Base-by-base conservation (phyloP, 208 protist species). In the Novymonas esmeraldas region DNA sequence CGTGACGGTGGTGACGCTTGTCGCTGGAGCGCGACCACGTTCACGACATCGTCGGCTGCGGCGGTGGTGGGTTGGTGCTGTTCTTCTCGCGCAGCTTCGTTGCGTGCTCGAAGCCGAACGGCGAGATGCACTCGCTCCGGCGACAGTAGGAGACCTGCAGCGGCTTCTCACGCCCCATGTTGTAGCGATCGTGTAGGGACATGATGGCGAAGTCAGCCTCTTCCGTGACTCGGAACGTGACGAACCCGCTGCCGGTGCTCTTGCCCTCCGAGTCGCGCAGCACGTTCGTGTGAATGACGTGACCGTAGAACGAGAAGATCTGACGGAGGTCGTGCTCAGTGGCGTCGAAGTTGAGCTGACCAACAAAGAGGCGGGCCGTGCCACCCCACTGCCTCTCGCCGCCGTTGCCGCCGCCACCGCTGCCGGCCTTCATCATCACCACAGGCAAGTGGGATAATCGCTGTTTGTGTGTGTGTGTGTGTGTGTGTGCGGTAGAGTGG, bases 131-230 rank as follows among this genome's bases (percentile, higher is more conserved):
- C 33, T 90, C 82, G 20, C 76, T 87, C 42, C 73, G 77, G 20
- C 70, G 73, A 60, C 84, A 89, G 77, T 93, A 93, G 5, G 79
- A 85, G 36, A 93, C 87, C 70, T 93, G 87, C 55, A 90, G 78
- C 34, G 82, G 81, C 60, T 83, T 83, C n/a, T 89, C 87, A 10
- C 84, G 72, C n/a, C 81, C 84, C 87, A 93, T 90, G 61, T 79
- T 82, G 73, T 89, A 90, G 14, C 67, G 74, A 48, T 82, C 71
- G 51, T 94, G 88, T 49, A 91, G 66, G 1, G 82, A 78, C 52
- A 80, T 70, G 46, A 94, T 94, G 14, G 84, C 88, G 31, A 74
- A 81, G 64, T 94, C 88, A 0, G 88, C 88, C 67, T 90, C 88
- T 41, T 78, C 75, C 7, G 83, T 90, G n/a, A 69, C 76, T 6